Conservation (phyloP, 257 asterid species). For the Capsicum chinense region DNA sequence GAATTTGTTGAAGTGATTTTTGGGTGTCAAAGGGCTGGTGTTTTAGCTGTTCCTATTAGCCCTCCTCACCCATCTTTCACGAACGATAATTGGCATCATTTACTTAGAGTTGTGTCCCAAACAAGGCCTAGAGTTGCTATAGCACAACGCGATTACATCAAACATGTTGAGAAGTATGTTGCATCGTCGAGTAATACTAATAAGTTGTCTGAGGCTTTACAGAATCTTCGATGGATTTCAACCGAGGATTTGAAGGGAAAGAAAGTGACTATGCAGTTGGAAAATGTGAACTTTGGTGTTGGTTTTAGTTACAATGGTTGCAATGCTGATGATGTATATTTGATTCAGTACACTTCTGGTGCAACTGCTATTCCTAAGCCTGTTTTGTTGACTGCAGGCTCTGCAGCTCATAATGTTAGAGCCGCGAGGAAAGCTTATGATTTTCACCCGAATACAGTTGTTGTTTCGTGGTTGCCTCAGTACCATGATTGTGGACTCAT, state of each 20-base stretch:
- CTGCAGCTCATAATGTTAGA: conserved; percentile 91
- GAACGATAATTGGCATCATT: conserved; percentile 47
- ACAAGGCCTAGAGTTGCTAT: conserved; percentile 76
- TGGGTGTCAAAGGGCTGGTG: conserved; percentile 78
- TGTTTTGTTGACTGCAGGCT: conserved; percentile 72
- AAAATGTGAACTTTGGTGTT: neutral
- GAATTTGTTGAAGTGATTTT: conserved; percentile 64
- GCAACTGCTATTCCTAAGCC: conserved; percentile 82
- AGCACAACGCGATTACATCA: conserved; percentile 50
- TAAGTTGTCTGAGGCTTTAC: conserved; percentile 42
- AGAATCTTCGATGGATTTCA: conserved; percentile 53
- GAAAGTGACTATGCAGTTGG: neutral
- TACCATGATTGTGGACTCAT: conserved; percentile 87
- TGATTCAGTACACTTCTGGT: conserved; percentile 87
- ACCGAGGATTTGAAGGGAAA: conserved; percentile 45
- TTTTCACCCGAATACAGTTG: conserved; percentile 61
- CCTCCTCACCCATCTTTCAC: conserved; percentile 60
- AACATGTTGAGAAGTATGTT: conserved; percentile 40
- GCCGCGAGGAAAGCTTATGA: conserved; percentile 70
- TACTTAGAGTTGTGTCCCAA: conserved; percentile 66
- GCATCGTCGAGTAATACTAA: conserved; percentile 31
- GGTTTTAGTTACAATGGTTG: conserved; percentile 55
- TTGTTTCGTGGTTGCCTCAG: conserved; percentile 87
- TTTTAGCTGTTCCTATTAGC: conserved; percentile 53
- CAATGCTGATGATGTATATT: conserved; percentile 55